Evolutionary conservation across 768 basidiomycete genomes (phyloP).

Genomic region (Candolleomyces eurysporus): DNA sequence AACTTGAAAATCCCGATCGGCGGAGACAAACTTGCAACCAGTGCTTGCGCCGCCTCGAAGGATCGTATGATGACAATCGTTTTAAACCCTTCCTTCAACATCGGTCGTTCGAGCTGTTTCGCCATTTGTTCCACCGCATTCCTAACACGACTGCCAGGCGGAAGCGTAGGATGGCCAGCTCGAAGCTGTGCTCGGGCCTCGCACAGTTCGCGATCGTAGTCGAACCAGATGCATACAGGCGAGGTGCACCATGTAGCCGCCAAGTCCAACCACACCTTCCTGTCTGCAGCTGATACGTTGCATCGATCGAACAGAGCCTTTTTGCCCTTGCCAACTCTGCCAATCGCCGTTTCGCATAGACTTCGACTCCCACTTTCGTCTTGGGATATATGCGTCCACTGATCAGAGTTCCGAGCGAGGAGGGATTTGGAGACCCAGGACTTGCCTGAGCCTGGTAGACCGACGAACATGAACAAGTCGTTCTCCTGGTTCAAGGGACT

Average conservation of each 20-base stretch:
- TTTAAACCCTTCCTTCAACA: constrained; percentile 51
- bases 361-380: constrained; percentile 53
- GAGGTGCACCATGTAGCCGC: constrained; percentile 44
- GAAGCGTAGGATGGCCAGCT: constrained; percentile 57
- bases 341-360: constrained; percentile 51
- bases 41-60: constrained; percentile 48
- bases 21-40: constrained; percentile 43
- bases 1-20: constrained; percentile 45
- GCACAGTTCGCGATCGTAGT: constrained; percentile 49
- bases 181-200: constrained; percentile 53
- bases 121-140: constrained; percentile 57
- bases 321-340: constrained; percentile 30
- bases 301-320: constrained; percentile 55
- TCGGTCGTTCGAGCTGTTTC: constrained; percentile 41
- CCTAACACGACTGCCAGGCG: constrained; percentile 52
- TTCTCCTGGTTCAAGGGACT: constrained; percentile 23
- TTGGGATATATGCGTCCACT: constrained; percentile 51
- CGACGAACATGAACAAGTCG: constrained; percentile 55
- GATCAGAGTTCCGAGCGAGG: constrained; percentile 38
- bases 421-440: constrained; percentile 52
- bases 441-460: constrained; percentile 62
- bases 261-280: constrained; percentile 49
- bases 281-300: constrained; percentile 46
- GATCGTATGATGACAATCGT: constrained; percentile 47
- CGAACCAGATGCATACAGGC: constrained; percentile 55